Percentiles rank a stretch among this genome's conserved stretches.
phyloP scores from a whole-genome alignment of 352 stramenopile species.

The Aphanomyces stellatus region DNA sequence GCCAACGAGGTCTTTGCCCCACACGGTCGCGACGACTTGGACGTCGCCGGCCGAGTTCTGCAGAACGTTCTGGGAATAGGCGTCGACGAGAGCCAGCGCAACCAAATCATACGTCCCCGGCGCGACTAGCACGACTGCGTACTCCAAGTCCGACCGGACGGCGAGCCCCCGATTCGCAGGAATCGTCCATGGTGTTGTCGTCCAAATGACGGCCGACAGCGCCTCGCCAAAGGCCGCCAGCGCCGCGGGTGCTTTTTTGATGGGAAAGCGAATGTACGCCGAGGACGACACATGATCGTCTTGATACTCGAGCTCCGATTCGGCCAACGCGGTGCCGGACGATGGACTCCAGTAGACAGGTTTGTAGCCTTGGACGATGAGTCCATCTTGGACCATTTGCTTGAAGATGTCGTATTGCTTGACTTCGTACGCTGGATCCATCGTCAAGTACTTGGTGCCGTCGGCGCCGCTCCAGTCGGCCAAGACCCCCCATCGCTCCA shows the following conservation, averaged over 20 bases:
- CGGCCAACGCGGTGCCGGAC: conserved; percentile 94
- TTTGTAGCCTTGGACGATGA: conserved; percentile 97
- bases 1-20: conserved; percentile 42
- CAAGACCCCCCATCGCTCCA: conserved; percentile 92
- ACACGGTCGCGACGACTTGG: conserved; percentile 52
- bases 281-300: conserved; percentile 95
- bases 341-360: conserved; percentile 98
- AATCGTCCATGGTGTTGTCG: conserved; percentile 98
- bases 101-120: conserved; percentile 52
- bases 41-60: conserved; percentile 25
- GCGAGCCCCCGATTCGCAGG: conserved; percentile 96
- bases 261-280: conserved; percentile 90
- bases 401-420: conserved; percentile 96
- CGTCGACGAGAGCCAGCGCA: conserved; percentile 39
- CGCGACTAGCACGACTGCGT: conserved; percentile 79
- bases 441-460: conserved; percentile 90
- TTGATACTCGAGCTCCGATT: conserved; percentile 98
- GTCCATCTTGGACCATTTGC: conserved; percentile 92
- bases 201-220: conserved; percentile 88
- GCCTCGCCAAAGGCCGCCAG: conserved; percentile 4
- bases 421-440: conserved; percentile 94
- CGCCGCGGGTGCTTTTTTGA: conserved; percentile 23
- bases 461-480: conserved; percentile 68
- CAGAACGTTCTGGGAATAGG: conserved; percentile 28
- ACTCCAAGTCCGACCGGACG: conserved; percentile 85